Base-by-base conservation (phyloP, 1,139 yeast species). In the Geotrichum australiense region DNA sequence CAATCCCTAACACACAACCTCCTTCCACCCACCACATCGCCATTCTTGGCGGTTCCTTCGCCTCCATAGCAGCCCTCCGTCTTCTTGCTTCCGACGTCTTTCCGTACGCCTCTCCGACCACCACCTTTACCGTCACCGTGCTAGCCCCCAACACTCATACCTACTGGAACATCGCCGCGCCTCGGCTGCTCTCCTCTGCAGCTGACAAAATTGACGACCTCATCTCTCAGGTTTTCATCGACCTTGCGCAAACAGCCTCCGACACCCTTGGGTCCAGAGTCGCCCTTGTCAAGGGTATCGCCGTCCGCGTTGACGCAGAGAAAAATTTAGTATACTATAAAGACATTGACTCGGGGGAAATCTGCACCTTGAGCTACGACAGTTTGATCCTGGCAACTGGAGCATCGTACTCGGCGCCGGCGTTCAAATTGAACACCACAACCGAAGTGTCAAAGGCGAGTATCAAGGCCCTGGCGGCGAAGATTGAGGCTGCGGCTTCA, bases 321-420 rank as follows among this genome's bases (percentile, higher is more conserved):
- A 14, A 22, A 10, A 43, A 43, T 19, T n/a, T 27, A 3, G 29
- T 43, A n/a, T n/a, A n/a, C n/a, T n/a, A n/a, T 10, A 34, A 41
- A 6, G 39, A 39, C 20, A n/a, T n/a, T n/a, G n/a, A n/a, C n/a
- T n/a, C n/a, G n/a, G n/a, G n/a, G n/a, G n/a, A n/a, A n/a, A 26
- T 11, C n/a, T 8, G 15, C 28, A n/a, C n/a, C n/a, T n/a, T n/a
- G n/a, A n/a, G n/a, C n/a, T n/a, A n/a, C n/a, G n/a, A n/a, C n/a
- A n/a, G n/a, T n/a, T n/a, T 44, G 11, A 22, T 44, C 7, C 27
- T 44, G 14, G 47, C 47, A 5, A 44, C 47, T 2, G 47, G 47
- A n/a, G 39, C 47, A 12, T 38, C 45, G 5, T 40, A 44, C 5
- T 34, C 42, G 5, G 37, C 45, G 1, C 29, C 37, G 3, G 45